phyloP scores from a whole-genome alignment of 2,329 filamentous ascomycete genomes.

The Albophoma yamanashiensis region DNA sequence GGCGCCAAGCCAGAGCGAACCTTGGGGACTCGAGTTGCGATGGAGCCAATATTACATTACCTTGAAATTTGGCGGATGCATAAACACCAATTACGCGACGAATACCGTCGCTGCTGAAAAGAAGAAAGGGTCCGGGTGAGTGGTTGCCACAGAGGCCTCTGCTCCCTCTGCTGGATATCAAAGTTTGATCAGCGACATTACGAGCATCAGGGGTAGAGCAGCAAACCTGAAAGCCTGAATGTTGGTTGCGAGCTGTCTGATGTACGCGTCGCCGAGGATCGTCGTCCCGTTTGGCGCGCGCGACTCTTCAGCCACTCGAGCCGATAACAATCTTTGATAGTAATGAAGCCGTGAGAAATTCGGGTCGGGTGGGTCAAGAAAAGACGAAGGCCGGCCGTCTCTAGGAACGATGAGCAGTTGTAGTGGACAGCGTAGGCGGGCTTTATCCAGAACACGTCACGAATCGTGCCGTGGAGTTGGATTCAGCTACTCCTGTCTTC shows the following conservation, averaged over 20 bases:
- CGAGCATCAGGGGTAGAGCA: neutral
- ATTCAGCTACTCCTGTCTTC: neutral
- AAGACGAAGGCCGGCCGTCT: neutral
- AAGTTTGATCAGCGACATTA: neutral
- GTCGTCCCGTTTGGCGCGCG: neutral
- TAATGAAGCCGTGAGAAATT: neutral
- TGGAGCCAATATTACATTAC: constrained; percentile 1
- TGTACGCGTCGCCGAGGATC: neutral
- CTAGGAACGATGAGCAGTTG: neutral
- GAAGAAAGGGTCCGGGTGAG: neutral
- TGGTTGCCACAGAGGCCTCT: neutral
- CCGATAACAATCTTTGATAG: neutral
- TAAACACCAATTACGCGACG: constrained; percentile 2
- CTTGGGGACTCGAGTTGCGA: neutral
- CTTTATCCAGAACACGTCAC: neutral
- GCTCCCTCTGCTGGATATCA: neutral
- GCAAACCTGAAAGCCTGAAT: neutral
- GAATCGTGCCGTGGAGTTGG: neutral
- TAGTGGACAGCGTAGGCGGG: neutral
- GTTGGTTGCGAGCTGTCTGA: neutral
- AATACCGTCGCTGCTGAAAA: neutral
- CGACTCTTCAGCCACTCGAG: neutral
- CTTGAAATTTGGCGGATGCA: constrained; percentile 6
- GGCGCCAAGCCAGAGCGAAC: neutral
- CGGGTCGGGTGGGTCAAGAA: neutral